A percentile compares a stretch with the other conserved stretches of the same genome.
phyloP scores from a whole-genome alignment of 306 rosid species.

The Vachellia collinsii region DNA sequence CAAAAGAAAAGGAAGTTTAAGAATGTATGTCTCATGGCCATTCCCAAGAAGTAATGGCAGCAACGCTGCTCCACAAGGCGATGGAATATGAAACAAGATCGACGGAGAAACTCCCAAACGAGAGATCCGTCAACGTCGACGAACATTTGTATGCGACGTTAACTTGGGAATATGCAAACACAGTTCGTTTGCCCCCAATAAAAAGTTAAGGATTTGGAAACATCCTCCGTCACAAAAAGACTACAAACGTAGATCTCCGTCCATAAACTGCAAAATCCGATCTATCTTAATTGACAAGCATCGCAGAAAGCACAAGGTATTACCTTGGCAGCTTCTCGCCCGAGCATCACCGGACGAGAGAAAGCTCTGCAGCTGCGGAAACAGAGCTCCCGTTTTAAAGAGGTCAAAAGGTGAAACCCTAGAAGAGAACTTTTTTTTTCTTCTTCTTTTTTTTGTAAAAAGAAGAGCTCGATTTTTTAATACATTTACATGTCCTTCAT shows the following conservation, averaged over 20 bases:
- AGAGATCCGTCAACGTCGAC: slow-evolving; percentile 49
- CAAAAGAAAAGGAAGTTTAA: background rate
- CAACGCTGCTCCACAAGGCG: slow-evolving; percentile 64
- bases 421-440: background rate
- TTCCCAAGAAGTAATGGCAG: slow-evolving; percentile 63
- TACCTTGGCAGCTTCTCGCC: background rate
- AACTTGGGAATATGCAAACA: slow-evolving; percentile 66
- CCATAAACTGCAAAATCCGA: background rate
- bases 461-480: background rate
- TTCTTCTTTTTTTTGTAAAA: too few species aligned
- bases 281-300: background rate
- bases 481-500: too few species aligned
- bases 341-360: background rate
- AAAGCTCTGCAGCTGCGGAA: background rate
- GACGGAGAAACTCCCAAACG: slow-evolving; percentile 48
- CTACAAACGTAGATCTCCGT: background rate
- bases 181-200: slow-evolving; percentile 49
- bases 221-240: slow-evolving; percentile 41
- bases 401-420: background rate
- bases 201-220: slow-evolving; percentile 35
- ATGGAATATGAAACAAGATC: slow-evolving; percentile 70
- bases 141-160: slow-evolving; percentile 46
- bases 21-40: slow-evolving; percentile 72
- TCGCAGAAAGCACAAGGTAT: background rate
- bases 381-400: background rate